Evolutionary conservation across 1,139 yeast genomes (phyloP), one percentile per base, ranked within the genome.

Genomic region (Yamadazyma jaroonii): DNA sequence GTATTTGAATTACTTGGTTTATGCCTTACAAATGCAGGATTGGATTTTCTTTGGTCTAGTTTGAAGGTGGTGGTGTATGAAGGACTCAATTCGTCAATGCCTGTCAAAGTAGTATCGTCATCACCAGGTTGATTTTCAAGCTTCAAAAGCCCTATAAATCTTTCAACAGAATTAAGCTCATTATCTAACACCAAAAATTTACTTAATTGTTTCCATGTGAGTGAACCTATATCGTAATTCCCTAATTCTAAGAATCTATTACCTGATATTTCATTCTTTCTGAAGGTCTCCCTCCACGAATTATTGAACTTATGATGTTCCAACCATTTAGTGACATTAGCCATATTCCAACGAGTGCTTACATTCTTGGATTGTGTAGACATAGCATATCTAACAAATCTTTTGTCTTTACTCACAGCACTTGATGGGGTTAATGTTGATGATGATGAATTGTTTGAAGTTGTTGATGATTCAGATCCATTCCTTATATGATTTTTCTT

Each of bases 221-320:
- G 67, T 53, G 67, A 72, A 59, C 49, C 73, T 54, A 48, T 66
- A 54, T 82, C 88, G 54, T 84, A 84, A 38, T 82, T 86, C 30
- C 81, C 75, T 45, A 89, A 64, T 39, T 78, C 81, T 20, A 88
- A 61, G 51, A 88, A 88, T 26, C 75, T 64, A 36, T 77, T 74
- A 0, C 92, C 90, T 5, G 72, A 66, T 2, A 87, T 68, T 40
- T 79, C 79, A 45, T 81, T 74, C 32, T 71, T 67, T 26, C 64
- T 64, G 55, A 88, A 84, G 9, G 82, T 73, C 9, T 70, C 77
- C 23, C 74, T 67, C 96, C 96, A 89, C 9, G 82, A 71, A 5
- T 72, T 74, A 45, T 85, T 84, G 58, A 89, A 89, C 25, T 75
- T 72, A 54, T 88, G 74, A 14, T 57, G 50, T 11, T 76, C 82